Evolutionary conservation across 2,329 filamentous ascomycete species (phyloP), one percentile per base, ranked within the genome.

Genomic region (Microdochium paspali): DNA sequence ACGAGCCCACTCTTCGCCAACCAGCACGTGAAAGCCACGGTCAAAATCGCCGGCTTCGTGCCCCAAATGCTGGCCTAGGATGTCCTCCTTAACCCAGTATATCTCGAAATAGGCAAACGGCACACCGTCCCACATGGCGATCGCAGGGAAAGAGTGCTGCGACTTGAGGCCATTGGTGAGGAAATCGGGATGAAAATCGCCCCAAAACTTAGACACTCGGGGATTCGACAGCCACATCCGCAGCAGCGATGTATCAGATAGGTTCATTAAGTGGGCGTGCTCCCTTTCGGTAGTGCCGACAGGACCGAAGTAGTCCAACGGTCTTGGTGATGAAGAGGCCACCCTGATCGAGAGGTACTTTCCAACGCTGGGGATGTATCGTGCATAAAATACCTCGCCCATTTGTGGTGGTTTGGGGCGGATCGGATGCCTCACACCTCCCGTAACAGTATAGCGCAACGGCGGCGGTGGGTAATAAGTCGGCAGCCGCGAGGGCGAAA

Each of bases 41-140:
- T 97, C 91, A 66, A 85, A 97, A 57, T 95, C 87, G 7, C 77
- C 79, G 0, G 82, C 80, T 3, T 78, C 75, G 21, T 75, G 75
- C 0, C 82, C 75, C 3, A 94, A 66, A 53, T 88, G 74, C 44
- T 74, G 77, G 0, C 87, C 89, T 1, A 98, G 64, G 0, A 73
- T 69, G 59, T 97, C 93, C 62, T 98, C 93, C 59, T 95, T 95
- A 3, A 93, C 89, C 91, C 93, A 98, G 68, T 98, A 98, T 28
- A 98, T 77, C 69, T 98, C 93, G 61, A 98, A 96, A 63, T 94
- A 98, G 0, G 90, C 93, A 67, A 97, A 98, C 0, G 91, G 91
- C 50, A 91, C 85, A 10, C 89, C 90, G 56, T 97, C 89, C 87
- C 91, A 98, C 61, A 90, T 84, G 1, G 87, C 93, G 51, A 97